Percentiles rank a stretch among this genome's conserved stretches.
Evolutionary conservation across 2,329 filamentous ascomycete genomes (phyloP).

Genomic region (Coleophoma crateriformis): DNA sequence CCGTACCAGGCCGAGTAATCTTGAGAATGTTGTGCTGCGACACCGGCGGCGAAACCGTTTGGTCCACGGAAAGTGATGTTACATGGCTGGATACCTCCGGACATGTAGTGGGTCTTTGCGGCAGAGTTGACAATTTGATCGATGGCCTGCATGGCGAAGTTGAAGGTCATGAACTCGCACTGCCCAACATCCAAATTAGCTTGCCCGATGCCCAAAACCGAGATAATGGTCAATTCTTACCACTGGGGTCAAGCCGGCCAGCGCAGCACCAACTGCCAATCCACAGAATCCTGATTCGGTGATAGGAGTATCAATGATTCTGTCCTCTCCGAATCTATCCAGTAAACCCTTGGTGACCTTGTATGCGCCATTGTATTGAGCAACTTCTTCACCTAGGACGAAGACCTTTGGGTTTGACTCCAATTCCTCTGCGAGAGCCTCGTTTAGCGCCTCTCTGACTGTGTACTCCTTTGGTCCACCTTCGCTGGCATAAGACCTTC

Average conservation of each 20-base stretch:
- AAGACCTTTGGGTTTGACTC: conserved; percentile 94
- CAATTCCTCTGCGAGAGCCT: conserved; percentile 96
- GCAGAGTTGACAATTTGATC: conserved; percentile 99
- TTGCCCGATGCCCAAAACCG: conserved; percentile 4
- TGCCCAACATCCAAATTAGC: conserved; percentile 29
- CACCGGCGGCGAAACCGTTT: conserved; percentile 95
- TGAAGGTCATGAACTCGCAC: conserved; percentile 99
- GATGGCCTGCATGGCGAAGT: conserved; percentile 99
- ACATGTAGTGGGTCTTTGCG: conserved; percentile 99
- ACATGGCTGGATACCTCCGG: conserved; percentile 97
- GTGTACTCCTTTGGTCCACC: conserved; percentile 82
- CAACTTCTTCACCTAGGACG: conserved; percentile 94
- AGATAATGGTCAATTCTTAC: conserved; percentile 48
- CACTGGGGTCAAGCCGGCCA: conserved; percentile 89
- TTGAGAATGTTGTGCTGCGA: conserved; percentile 96
- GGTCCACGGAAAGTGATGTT: conserved; percentile 99
- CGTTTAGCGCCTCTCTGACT: conserved; percentile 94
- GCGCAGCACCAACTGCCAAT: conserved; percentile 88
- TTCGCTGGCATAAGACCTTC: conserved; percentile 27
- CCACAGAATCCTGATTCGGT: conserved; percentile 95
- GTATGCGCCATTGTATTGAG: conserved; percentile 99
- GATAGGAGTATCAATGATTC: conserved; percentile 97
- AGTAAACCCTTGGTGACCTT: conserved; percentile 98
- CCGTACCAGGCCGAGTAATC: conserved; percentile 99
- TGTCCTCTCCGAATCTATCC: conserved; percentile 94